Base-by-base conservation (phyloP, 148 eudicot species). In the Dysphania ambrosioides region DNA sequence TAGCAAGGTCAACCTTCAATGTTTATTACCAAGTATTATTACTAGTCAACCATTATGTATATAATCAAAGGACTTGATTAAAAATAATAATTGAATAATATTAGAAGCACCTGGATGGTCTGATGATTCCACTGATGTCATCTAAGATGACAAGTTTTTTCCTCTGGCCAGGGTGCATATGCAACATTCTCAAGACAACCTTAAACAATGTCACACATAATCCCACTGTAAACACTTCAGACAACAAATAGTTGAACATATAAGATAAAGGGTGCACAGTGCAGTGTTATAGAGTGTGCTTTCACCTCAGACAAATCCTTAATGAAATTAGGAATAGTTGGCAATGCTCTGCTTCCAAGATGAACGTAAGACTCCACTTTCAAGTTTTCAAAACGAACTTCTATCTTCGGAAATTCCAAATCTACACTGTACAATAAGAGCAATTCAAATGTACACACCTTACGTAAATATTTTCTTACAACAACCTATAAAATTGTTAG, bases 281-380 rank as follows among this genome's bases (percentile, higher is more conserved):
- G 16, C 41, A 2, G 18, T 32, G 67, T 9, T 34, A 40, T 24
- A 29, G 58, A 16, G 59, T 57, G 19, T 49, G 71, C 34, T 26
- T 56, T n/a, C 86, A 93, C 99, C 97, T 95, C 99, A 26, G 90
- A 78, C 94, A 90, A 90, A 82, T 95, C 92, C 66, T 86, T 61
- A 36, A 95, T 81, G 83, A 90, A 95, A 75, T 95, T 95, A 23
- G 99, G 85, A 78, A 95, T 88, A 1, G 99, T 95, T 19, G 99
- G 99, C 79, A 95, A 79, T 38, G 99, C 99, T 81, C 99, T 84
- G 81, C 97, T 92, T 73, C 99, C 99, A 64, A 89, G 85, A 68
- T 81, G 97, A 26, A 89, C 92, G 62, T 62, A 89, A 30, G 97
- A 72, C 74, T 95, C 94, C 47, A 95, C 93, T 30, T 57, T 90